Percentiles rank a stretch among this genome's conserved stretches.
phyloP scores from a whole-genome alignment of 352 stramenopile species.

The Phytophthora constricta region DNA sequence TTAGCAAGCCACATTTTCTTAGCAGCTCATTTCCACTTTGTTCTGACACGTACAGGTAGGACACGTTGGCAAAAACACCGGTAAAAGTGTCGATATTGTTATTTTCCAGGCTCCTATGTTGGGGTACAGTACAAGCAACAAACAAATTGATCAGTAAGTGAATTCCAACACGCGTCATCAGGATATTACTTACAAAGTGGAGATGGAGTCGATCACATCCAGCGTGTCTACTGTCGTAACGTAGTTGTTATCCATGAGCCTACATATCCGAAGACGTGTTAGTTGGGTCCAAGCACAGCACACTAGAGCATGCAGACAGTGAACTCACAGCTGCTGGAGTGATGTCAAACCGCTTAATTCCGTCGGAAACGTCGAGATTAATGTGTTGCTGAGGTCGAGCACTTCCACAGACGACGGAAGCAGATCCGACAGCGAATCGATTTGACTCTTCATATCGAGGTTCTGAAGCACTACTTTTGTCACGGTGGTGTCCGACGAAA shows the following conservation, averaged over 20 bases:
- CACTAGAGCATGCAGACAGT: background rate
- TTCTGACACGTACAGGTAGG: slow-evolving; percentile 40
- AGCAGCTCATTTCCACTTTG: background rate
- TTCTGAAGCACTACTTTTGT: slow-evolving; percentile 38
- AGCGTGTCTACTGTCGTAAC: slow-evolving; percentile 27
- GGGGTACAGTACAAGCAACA: background rate
- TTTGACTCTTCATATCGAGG: slow-evolving; percentile 24
- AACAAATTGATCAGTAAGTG: background rate
- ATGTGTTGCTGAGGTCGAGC: slow-evolving; percentile 35
- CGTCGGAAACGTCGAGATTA: slow-evolving; percentile 31
- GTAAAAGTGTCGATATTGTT: slow-evolving; percentile 65
- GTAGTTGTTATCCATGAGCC: slow-evolving; percentile 42
- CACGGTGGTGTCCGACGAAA: slow-evolving; percentile 24
- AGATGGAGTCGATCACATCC: slow-evolving; percentile 32
- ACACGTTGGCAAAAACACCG: slow-evolving; percentile 55
- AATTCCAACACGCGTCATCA: background rate
- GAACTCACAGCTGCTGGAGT: slow-evolving; percentile 29
- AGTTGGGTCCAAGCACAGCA: background rate
- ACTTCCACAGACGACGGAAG: slow-evolving; percentile 29
- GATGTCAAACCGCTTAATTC: slow-evolving; percentile 20
- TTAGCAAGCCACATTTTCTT: background rate
- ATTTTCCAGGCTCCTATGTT: slow-evolving; percentile 50
- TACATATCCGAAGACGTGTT: slow-evolving; percentile 6
- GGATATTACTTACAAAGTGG: slow-evolving; percentile 24
- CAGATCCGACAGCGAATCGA: slow-evolving; percentile 12